A percentile compares a stretch with the other conserved stretches of the same genome.
Conservation (phyloP, 108 stramenopile genomes). For the Thalassiosira profunda region DNA sequence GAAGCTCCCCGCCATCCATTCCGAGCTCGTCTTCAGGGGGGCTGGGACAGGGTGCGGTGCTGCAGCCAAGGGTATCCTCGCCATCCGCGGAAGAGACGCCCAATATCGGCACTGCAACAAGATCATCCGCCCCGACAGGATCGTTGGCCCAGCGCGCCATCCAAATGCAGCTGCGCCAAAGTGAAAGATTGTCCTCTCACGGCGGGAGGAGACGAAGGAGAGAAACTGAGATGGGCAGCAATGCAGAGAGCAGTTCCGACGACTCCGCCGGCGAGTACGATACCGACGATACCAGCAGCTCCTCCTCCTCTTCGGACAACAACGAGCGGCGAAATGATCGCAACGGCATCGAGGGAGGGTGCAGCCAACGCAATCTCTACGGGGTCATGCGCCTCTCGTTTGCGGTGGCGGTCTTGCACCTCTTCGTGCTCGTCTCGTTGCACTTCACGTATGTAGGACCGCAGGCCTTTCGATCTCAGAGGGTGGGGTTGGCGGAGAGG, state of each 20-base stretch:
- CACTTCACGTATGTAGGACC: conserved; percentile 58
- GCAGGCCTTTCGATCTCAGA: conserved; percentile 36
- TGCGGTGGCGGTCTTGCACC: conserved; percentile 22
- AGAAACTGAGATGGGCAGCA: background rate
- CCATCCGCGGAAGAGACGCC: background rate
- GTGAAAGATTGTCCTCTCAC: conserved; percentile 9
- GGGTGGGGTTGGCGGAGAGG: background rate
- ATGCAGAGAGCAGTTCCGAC: conserved; percentile 2
- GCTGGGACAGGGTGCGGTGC: no score
- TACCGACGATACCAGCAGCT: background rate
- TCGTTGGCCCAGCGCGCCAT: conserved; percentile 27
- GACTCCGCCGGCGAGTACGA: no score
- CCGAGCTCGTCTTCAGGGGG: conserved; percentile 10
- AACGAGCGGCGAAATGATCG: background rate
- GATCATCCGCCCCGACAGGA: background rate
- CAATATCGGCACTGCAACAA: background rate
- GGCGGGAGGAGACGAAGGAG: conserved; percentile 8
- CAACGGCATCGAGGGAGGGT: conserved; percentile 39
- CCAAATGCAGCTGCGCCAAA: conserved; percentile 29
- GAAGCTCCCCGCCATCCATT: background rate
- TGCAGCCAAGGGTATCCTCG: background rate
- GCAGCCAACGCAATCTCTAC: conserved; percentile 48
- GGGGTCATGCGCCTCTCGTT: conserved; percentile 30
- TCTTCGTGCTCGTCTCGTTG: conserved; percentile 34
- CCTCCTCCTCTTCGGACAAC: conserved; percentile 12